Percentiles rank a stretch among this genome's conserved stretches.
These are phyloP conservation scores for Capronia americana DNA, from an alignment of 2,329 filamentous ascomycete species.

Conservation along the genomic window DNA sequence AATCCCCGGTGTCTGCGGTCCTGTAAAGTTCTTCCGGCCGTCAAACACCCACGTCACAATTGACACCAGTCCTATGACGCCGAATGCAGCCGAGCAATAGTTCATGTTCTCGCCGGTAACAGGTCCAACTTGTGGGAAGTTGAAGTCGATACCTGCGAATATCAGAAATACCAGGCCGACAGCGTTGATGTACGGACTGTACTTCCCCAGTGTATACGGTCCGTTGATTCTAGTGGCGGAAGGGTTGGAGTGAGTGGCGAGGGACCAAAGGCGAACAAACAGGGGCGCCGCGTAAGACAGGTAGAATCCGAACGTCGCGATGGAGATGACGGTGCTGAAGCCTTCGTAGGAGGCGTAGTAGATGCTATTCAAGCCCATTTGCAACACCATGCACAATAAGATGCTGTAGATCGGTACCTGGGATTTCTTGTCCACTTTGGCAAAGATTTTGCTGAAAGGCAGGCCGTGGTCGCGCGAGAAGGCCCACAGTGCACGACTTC, in stretches of 20 bases:
- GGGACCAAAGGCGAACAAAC: conserved; percentile 57
- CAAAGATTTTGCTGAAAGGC: conserved; percentile 52
- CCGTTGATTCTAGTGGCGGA: conserved; percentile 48
- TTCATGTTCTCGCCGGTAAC: conserved; percentile 63
- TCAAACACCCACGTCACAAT: conserved; percentile 41
- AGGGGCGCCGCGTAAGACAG: conserved; percentile 65
- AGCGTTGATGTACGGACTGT: conserved; percentile 54
- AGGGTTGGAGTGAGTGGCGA: conserved; percentile 52
- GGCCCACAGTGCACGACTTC: conserved; percentile 33
- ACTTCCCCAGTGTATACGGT: conserved; percentile 52
- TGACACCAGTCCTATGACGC: conserved; percentile 59
- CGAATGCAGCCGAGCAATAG: conserved; percentile 60
- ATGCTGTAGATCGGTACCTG: conserved; percentile 54
- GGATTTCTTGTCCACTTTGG: conserved; percentile 48
- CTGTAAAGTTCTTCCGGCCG: conserved; percentile 47
- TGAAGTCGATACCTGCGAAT: conserved; percentile 63
- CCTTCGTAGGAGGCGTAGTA: conserved; percentile 63
- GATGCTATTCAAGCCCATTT: conserved; percentile 61
- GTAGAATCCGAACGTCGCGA: conserved; percentile 65
- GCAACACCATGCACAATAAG: conserved; percentile 60
- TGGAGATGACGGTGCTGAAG: conserved; percentile 63
- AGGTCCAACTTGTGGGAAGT: conserved; percentile 59
- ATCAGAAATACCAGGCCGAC: conserved; percentile 60
- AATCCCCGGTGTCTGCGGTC: conserved; percentile 27
- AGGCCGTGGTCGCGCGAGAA: conserved; percentile 60